Conservation (phyloP, 2,329 filamentous ascomycete species). For the Aspergillus floridensis region DNA sequence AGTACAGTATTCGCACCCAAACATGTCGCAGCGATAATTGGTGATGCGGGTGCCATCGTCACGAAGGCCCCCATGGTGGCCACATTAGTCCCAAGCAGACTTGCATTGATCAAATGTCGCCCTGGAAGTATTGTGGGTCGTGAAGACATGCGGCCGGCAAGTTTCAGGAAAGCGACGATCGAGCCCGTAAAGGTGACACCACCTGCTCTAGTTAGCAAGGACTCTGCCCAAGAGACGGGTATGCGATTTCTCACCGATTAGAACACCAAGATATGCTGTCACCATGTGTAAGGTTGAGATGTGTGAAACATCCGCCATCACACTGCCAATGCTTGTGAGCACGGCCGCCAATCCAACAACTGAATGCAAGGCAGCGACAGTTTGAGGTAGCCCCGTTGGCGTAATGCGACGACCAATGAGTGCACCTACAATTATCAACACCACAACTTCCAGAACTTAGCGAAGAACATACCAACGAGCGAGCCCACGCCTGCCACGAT, state of each 20-base stretch:
- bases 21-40: constrained; percentile 73
- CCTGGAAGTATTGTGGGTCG: constrained; percentile 70
- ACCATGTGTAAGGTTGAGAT: constrained; percentile 78
- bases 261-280: constrained; percentile 78
- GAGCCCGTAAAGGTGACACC: constrained; percentile 90
- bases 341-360: constrained; percentile 88
- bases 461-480: constrained; percentile 51
- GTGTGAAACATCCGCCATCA: constrained; percentile 69
- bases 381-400: constrained; percentile 83
- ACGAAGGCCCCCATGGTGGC: constrained; percentile 83
- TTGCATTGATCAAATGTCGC: constrained; percentile 70
- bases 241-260: constrained; percentile 60
- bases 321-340: constrained; percentile 81
- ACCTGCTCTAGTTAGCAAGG: constrained; percentile 26
- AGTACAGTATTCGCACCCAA: constrained; percentile 72
- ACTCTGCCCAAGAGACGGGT: no score
- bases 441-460: not conserved
- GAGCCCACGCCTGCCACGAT: constrained; percentile 70
- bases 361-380: constrained; percentile 82
- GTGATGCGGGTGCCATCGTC: constrained; percentile 75
- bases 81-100: constrained; percentile 70
- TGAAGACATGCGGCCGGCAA: constrained; percentile 78
- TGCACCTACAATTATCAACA: constrained; percentile 49
- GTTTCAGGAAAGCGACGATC: constrained; percentile 84
- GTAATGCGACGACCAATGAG: constrained; percentile 83